These are phyloP conservation scores for Hypoxylon sp. DNA, from an alignment of 2,329 filamentous ascomycete genomes.

Conservation along the genomic window DNA sequence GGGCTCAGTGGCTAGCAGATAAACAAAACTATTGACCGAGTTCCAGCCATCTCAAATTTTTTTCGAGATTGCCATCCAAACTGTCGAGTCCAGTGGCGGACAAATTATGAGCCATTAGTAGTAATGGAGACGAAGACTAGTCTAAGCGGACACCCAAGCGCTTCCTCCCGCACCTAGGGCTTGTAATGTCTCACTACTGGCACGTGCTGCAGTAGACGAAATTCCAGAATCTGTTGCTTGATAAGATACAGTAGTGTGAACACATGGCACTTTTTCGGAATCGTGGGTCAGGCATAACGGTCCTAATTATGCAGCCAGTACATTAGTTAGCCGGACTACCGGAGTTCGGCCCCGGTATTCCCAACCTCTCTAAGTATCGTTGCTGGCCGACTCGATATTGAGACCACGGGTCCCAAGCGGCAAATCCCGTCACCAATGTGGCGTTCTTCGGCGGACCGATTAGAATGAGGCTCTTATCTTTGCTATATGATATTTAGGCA, in stretches of 20 bases:
- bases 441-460: slow-evolving; percentile 5
- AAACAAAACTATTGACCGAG: slow-evolving; percentile 20
- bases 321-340: slow-evolving; percentile 15
- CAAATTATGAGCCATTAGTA: slow-evolving; percentile 17
- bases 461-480: slow-evolving; percentile 3
- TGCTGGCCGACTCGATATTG: slow-evolving; percentile 15
- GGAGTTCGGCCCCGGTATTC: slow-evolving; percentile 22
- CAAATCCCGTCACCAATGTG: slow-evolving; percentile 12
- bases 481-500: background rate
- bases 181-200: slow-evolving; percentile 26
- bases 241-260: slow-evolving; percentile 14
- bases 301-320: slow-evolving; percentile 26
- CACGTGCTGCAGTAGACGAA: slow-evolving; percentile 19
- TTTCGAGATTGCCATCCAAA: slow-evolving; percentile 14
- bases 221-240: slow-evolving; percentile 24
- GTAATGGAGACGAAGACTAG: slow-evolving; percentile 11
- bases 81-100: slow-evolving; percentile 12
- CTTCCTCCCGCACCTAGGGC: slow-evolving; percentile 35
- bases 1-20: slow-evolving; percentile 12
- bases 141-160: slow-evolving; percentile 18
- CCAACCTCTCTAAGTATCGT: slow-evolving; percentile 12
- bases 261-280: slow-evolving; percentile 25
- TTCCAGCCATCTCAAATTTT: slow-evolving; percentile 24
- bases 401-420: slow-evolving; percentile 7
- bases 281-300: slow-evolving; percentile 19